phyloP scores from a whole-genome alignment of 2,329 filamentous ascomycete species.

The Elsinoe batatas region DNA sequence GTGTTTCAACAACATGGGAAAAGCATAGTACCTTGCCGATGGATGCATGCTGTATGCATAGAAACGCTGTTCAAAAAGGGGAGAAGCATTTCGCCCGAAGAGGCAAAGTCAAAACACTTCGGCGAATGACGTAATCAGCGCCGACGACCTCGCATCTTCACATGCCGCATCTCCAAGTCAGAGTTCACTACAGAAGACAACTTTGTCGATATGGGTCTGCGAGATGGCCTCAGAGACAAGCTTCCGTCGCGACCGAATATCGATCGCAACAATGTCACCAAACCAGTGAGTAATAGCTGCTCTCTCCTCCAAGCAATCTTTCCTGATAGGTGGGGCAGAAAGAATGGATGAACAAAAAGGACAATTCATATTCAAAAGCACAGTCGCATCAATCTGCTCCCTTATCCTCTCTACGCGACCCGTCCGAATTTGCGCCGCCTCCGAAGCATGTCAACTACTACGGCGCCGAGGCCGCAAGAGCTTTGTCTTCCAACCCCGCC shows the following conservation, averaged over 20 bases:
- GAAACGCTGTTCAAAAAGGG: too few relatives aligned
- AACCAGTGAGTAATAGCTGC: slow-evolving; percentile 36
- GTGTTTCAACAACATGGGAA: too few relatives aligned
- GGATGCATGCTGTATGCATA: too few relatives aligned
- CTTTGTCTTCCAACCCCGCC: slow-evolving; percentile 7
- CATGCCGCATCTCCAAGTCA: background rate
- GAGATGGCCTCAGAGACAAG: slow-evolving; percentile 30
- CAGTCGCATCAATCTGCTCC: slow-evolving; percentile 50
- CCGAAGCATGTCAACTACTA: slow-evolving; percentile 55
- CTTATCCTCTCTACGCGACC: slow-evolving; percentile 63
- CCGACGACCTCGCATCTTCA: slow-evolving; percentile 4
- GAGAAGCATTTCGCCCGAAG: background rate
- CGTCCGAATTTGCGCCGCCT: slow-evolving; percentile 67
- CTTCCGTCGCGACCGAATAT: slow-evolving; percentile 19
- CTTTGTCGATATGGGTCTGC: background rate
- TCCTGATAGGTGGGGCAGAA: slow-evolving; percentile 30
- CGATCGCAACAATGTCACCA: slow-evolving; percentile 49
- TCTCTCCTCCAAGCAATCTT: too few relatives aligned
- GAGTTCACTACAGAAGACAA: background rate
- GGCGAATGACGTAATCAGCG: background rate
- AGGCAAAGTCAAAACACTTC: background rate
- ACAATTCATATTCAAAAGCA: slow-evolving; percentile 33
- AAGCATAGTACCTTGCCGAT: too few relatives aligned
- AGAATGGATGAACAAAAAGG: slow-evolving; percentile 47
- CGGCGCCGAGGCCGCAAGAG: slow-evolving; percentile 32